A percentile compares a stretch with the other conserved stretches of the same genome.
Evolutionary conservation across 2,329 filamentous ascomycete genomes (phyloP).

Genomic region (Boeremia lycopersici): DNA sequence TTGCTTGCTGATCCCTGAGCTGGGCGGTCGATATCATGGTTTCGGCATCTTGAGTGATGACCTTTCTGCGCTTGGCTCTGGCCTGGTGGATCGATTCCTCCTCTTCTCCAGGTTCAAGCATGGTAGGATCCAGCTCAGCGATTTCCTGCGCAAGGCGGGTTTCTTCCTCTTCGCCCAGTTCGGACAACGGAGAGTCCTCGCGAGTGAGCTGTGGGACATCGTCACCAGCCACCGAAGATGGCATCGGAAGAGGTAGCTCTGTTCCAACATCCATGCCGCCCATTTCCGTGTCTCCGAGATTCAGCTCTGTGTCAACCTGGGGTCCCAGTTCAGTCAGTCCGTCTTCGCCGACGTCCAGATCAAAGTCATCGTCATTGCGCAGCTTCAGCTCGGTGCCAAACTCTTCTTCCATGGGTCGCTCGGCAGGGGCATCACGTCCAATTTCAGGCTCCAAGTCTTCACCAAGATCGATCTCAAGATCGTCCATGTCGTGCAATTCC

Average conservation of each 20-base stretch:
- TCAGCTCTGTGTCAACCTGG: constrained; percentile 19
- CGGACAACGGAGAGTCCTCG: constrained; percentile 61
- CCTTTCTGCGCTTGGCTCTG: constrained; percentile 77
- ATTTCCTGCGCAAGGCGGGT: constrained; percentile 70
- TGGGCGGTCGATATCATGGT: constrained; percentile 77
- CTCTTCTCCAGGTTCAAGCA: constrained; percentile 52
- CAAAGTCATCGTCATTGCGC: constrained; percentile 58
- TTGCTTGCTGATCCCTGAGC: constrained; percentile 85
- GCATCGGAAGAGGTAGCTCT: constrained; percentile 22
- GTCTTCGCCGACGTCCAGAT: constrained; percentile 47
- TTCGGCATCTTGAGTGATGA: constrained; percentile 79
- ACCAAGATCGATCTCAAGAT: constrained; percentile 69
- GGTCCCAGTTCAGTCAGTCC: constrained; percentile 29
- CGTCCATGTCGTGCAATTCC: constrained; percentile 59
- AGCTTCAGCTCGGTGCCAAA: constrained; percentile 58
- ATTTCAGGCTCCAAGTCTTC: constrained; percentile 67
- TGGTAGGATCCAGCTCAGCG: constrained; percentile 44
- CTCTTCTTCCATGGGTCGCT: constrained; percentile 48
- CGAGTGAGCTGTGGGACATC: constrained; percentile 31
- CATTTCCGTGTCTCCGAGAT: constrained; percentile 52
- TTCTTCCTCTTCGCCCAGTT: constrained; percentile 57
- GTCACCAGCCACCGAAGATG: constrained; percentile 2
- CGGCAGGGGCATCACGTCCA: constrained; percentile 80
- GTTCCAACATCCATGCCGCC: constrained; percentile 48
- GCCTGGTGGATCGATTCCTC: constrained; percentile 67